Conservation (phyloP, 352 stramenopile genomes). For the Phytopythium boreale region DNA sequence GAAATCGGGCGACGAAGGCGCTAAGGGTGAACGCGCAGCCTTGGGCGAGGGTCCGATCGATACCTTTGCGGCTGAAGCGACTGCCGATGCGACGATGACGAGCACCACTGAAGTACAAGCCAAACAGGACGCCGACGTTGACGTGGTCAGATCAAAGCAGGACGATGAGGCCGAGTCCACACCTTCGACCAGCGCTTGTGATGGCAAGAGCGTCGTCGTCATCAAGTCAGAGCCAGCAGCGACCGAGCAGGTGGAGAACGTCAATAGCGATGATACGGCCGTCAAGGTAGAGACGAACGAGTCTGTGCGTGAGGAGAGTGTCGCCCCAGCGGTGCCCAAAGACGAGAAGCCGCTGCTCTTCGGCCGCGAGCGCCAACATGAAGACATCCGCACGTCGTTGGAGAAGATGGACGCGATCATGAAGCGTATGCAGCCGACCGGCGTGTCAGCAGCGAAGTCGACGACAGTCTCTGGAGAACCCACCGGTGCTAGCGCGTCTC, state of each 20-base stretch:
- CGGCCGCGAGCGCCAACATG: constrained; percentile 29
- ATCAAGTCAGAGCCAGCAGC: background rate
- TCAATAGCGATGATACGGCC: background rate
- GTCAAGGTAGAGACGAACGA: background rate
- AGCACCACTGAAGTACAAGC: background rate
- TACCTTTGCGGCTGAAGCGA: background rate
- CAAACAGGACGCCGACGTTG: background rate
- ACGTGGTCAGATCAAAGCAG: background rate
- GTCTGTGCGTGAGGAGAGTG: background rate
- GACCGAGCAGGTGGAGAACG: background rate
- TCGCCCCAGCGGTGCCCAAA: background rate
- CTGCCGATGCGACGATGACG: background rate
- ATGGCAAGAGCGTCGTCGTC: background rate
- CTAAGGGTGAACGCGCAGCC: background rate
- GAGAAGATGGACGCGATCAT: constrained; percentile 24
- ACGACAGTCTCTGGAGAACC: background rate
- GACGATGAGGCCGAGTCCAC: background rate
- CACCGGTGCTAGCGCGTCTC: background rate
- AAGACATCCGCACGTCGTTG: constrained; percentile 56
- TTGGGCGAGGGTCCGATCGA: background rate
- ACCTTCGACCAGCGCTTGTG: background rate
- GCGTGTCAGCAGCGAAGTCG: background rate
- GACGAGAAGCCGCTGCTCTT: constrained; percentile 21
- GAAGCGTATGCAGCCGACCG: background rate
- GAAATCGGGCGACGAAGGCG: background rate